Percentiles rank a stretch among this genome's conserved stretches.
phyloP scores from a whole-genome alignment of 2,329 filamentous ascomycete genomes.

The Whalleya microplaca region DNA sequence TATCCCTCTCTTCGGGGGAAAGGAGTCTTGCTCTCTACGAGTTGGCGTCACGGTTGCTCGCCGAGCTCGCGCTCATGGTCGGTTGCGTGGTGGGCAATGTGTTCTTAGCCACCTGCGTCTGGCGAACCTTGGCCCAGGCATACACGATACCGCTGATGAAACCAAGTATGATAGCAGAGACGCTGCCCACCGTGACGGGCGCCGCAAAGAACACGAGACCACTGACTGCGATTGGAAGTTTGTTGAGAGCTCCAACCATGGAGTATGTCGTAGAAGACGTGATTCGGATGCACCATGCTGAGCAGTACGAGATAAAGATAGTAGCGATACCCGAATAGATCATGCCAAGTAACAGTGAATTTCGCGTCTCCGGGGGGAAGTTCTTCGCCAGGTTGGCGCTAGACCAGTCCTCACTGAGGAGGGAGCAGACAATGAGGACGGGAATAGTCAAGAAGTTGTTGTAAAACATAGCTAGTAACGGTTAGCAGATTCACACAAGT shows the following conservation, averaged over 20 bases:
- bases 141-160: constrained; percentile 94
- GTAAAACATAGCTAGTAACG: constrained; percentile 91
- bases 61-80: constrained; percentile 85
- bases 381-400: constrained; percentile 79
- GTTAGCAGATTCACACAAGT: constrained; percentile 35
- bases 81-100: constrained; percentile 69
- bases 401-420: constrained; percentile 92
- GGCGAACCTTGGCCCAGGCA: constrained; percentile 81
- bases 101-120: constrained; percentile 69
- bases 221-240: constrained; percentile 91
- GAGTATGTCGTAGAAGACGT: constrained; percentile 98
- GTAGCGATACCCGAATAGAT: constrained; percentile 89
- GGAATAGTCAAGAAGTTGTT: constrained; percentile 98
- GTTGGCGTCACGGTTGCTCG: constrained; percentile 87
- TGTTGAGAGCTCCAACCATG: constrained; percentile 98
- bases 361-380: constrained; percentile 83
- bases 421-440: constrained; percentile 79
- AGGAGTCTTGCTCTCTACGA: constrained; percentile 46
- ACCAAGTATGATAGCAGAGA: constrained; percentile 87
- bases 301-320: constrained; percentile 99
- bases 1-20: background rate
- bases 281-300: constrained; percentile 96
- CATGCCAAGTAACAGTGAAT: constrained; percentile 83
- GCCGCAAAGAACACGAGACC: constrained; percentile 95
- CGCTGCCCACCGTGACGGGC: constrained; percentile 87